A percentile compares a stretch with the other conserved stretches of the same genome.
These are phyloP conservation scores for Klebsormidium nitens DNA, from an alignment of 139 green algal species.

Conservation along the genomic window DNA sequence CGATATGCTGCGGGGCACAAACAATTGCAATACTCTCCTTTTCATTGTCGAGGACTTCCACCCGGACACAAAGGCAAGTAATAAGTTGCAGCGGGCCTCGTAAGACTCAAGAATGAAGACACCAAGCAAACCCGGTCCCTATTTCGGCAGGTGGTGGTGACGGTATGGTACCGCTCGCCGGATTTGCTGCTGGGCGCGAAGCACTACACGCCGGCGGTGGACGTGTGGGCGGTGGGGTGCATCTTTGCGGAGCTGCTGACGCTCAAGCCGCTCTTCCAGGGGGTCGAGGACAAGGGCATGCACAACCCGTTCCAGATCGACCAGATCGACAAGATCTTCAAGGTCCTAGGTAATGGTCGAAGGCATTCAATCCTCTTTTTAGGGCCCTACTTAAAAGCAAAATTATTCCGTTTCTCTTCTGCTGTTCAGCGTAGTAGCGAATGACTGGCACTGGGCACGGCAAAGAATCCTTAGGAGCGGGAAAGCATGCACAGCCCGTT, in stretches of 20 bases:
- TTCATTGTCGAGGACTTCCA: too few relatives aligned
- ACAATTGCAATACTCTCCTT: too few relatives aligned
- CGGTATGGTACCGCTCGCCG: slow-evolving; percentile 51
- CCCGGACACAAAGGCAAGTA: too few relatives aligned
- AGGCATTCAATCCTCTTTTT: too few relatives aligned
- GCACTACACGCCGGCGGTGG: slow-evolving; percentile 44
- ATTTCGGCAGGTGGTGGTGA: slow-evolving; percentile 29
- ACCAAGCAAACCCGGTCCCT: too few relatives aligned
- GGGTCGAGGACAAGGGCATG: slow-evolving; percentile 35
- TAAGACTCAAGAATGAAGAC: too few relatives aligned
- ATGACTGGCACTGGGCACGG: neutral
- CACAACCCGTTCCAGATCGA: slow-evolving; percentile 35
- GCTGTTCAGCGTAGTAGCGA: neutral
- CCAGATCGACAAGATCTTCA: slow-evolving; percentile 40
- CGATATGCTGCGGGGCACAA: neutral
- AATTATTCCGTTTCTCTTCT: too few relatives aligned
- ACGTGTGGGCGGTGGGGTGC: slow-evolving; percentile 69
- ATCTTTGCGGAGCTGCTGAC: slow-evolving; percentile 66
- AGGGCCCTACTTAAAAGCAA: too few relatives aligned
- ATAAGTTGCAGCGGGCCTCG: too few relatives aligned
- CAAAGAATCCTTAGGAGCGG: slow-evolving; percentile 29
- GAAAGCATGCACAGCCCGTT: slow-evolving; percentile 30
- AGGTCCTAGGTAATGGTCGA: slow-evolving; percentile 12
- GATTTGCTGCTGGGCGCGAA: slow-evolving; percentile 48
- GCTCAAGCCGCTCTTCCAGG: slow-evolving; percentile 58